Percentiles rank a stretch among this genome's conserved stretches.
Conservation (phyloP, 306 rosid genomes). For the Citrullus amarus region DNA sequence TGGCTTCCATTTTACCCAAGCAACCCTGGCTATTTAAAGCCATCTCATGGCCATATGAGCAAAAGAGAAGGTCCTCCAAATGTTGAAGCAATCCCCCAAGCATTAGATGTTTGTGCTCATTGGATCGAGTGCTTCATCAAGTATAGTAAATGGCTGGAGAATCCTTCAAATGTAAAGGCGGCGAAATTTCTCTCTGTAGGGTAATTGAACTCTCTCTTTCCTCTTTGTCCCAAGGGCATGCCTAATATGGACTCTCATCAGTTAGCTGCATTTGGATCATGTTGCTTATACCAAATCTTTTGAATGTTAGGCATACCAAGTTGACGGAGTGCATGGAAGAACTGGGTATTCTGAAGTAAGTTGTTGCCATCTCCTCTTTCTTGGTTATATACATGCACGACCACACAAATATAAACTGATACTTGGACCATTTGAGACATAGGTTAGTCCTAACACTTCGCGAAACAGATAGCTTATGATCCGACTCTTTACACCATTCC, state of each 20-base stretch:
- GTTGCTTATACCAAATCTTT: constrained; percentile 4
- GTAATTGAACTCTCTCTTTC: constrained; percentile 33
- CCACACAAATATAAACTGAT: background rate
- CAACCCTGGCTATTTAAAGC: constrained; percentile 35
- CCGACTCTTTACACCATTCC: background rate
- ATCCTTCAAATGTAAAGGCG: constrained; percentile 87
- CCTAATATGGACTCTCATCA: background rate
- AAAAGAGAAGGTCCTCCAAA: constrained; percentile 70
- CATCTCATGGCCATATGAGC: constrained; percentile 45
- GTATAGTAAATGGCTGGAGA: constrained; percentile 82
- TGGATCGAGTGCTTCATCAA: constrained; percentile 96
- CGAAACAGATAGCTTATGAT: background rate
- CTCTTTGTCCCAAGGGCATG: background rate
- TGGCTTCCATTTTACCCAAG: constrained; percentile 96
- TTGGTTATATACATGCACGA: background rate
- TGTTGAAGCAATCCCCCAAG: constrained; percentile 62
- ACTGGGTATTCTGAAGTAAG: constrained; percentile 62
- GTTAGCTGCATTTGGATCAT: constrained; percentile 13
- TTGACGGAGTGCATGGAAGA: constrained; percentile 70
- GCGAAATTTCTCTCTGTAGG: constrained; percentile 82
- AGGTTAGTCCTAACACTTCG: background rate
- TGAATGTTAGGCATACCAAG: constrained; percentile 61
- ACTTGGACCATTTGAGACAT: background rate
- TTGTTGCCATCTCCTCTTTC: constrained; percentile 7
- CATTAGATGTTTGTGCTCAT: constrained; percentile 72